Percentiles rank a stretch among this genome's conserved stretches.
These are phyloP conservation scores for Stephanocyclus meneghinianus DNA, from an alignment of 352 stramenopile genomes.

Conservation along the genomic window DNA sequence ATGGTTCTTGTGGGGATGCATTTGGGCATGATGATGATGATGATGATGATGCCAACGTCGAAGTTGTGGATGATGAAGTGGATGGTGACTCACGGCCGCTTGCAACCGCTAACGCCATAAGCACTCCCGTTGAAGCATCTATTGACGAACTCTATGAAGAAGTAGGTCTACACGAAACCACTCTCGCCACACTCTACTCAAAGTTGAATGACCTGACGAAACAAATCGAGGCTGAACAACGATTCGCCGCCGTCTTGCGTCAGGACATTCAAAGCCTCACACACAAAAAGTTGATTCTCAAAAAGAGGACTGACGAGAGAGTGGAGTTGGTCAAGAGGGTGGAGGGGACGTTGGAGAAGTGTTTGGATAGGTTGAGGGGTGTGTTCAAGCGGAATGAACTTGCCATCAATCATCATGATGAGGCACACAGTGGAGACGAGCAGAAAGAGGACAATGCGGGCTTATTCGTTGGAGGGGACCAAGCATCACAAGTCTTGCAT, in stretches of 20 bases:
- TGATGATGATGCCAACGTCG: background rate
- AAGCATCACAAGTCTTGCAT: background rate
- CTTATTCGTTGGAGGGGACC: background rate
- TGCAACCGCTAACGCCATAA: background rate
- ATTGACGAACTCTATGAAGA: slow-evolving; percentile 46
- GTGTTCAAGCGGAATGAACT: background rate
- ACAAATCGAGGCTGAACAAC: slow-evolving; percentile 27
- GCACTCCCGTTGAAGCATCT: background rate
- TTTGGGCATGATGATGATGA: background rate
- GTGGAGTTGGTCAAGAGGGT: slow-evolving; percentile 25
- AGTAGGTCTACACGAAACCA: slow-evolving; percentile 29
- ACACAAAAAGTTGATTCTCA: slow-evolving; percentile 16
- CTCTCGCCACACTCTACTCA: slow-evolving; percentile 27
- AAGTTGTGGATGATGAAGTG: background rate
- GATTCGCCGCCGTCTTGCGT: slow-evolving; percentile 2
- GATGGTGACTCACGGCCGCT: background rate
- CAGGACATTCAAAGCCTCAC: slow-evolving; percentile 23
- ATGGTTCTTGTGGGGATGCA: background rate
- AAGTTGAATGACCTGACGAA: slow-evolving; percentile 18
- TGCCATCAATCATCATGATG: background rate
- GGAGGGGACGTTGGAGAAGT: slow-evolving; percentile 29
- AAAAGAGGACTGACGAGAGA: slow-evolving; percentile 28
- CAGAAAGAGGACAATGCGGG: background rate
- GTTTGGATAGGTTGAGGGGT: slow-evolving; percentile 22
- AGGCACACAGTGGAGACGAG: background rate